A percentile compares a stretch with the other conserved stretches of the same genome.
Evolutionary conservation across 2,329 filamentous ascomycete species (phyloP).

Genomic region (Parasarocladium wereldwijsianum): DNA sequence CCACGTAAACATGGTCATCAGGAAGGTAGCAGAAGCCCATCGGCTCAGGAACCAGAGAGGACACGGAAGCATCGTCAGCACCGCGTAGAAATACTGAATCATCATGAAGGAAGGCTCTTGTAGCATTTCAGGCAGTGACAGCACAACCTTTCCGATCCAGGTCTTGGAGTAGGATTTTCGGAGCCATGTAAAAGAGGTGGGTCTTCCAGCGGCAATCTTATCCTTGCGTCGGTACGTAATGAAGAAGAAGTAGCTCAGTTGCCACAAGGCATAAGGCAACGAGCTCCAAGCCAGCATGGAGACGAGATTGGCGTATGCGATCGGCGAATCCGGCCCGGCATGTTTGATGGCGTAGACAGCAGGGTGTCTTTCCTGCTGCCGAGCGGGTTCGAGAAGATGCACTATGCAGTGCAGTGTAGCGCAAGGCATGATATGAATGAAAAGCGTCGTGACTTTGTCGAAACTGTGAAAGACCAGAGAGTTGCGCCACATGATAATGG

Average conservation of each 20-base stretch:
- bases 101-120: constrained; percentile 91
- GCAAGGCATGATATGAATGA: constrained; percentile 98
- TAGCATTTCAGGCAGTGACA: constrained; percentile 56
- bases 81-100: constrained; percentile 85
- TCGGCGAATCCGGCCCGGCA: constrained; percentile 52
- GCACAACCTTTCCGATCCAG: constrained; percentile 75
- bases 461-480: constrained; percentile 96
- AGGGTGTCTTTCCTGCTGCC: constrained; percentile 60
- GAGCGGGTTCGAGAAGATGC: constrained; percentile 55
- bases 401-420: constrained; percentile 85
- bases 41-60: constrained; percentile 89
- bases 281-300: constrained; percentile 94
- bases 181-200: constrained; percentile 96
- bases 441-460: constrained; percentile 96
- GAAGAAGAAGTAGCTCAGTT: constrained; percentile 81
- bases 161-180: constrained; percentile 80
- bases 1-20: constrained; percentile 78
- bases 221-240: constrained; percentile 91
- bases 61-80: constrained; percentile 87
- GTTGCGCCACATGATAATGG: constrained; percentile 98
- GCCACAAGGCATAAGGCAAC: constrained; percentile 85
- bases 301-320: constrained; percentile 60
- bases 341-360: constrained; percentile 72
- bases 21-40: constrained; percentile 62
- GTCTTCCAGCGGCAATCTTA: constrained; percentile 88